Percentiles rank a stretch among this genome's conserved stretches.
Conservation (phyloP, 345 rosid genomes). For the Salix viminalis region DNA sequence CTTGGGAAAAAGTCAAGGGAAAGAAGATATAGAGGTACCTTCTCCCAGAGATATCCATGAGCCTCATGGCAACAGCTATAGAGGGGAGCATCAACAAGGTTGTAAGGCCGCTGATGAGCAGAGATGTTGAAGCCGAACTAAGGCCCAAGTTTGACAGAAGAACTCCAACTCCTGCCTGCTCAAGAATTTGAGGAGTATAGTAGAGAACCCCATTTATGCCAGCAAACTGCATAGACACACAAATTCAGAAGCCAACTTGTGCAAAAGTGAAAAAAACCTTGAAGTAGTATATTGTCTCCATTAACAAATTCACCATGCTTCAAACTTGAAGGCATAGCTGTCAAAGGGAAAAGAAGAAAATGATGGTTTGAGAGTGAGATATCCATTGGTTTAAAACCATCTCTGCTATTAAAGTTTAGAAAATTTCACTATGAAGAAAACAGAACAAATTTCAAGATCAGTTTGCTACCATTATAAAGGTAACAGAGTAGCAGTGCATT, state of each 20-base stretch:
- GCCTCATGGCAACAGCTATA: slow-evolving; percentile 94
- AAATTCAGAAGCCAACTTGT: background rate
- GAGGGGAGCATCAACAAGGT: slow-evolving; percentile 93
- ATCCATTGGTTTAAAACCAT: background rate
- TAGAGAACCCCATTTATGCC: slow-evolving; percentile 97
- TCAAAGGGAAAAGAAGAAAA: background rate
- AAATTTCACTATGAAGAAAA: background rate
- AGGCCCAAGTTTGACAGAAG: slow-evolving; percentile 77
- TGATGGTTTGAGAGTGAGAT: background rate
- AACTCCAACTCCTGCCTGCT: slow-evolving; percentile 90
- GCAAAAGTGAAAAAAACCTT: slow-evolving; percentile 1
- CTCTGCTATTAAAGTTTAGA: background rate
- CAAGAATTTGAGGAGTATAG: slow-evolving; percentile 96
- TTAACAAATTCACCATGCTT: background rate
- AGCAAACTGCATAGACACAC: slow-evolving; percentile 53
- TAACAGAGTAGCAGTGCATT: background rate
- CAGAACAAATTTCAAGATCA: background rate
- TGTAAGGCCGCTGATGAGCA: slow-evolving; percentile 77
- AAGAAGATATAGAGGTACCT: slow-evolving; percentile 42
- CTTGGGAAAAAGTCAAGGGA: background rate
- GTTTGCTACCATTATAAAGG: background rate
- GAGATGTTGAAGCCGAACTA: slow-evolving; percentile 65
- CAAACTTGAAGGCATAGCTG: background rate
- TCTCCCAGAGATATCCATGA: slow-evolving; percentile 89
- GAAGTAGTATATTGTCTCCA: background rate